Percentiles rank a stretch among this genome's conserved stretches.
Evolutionary conservation across 129 eudicot species (phyloP).

Genomic region (Tagetes patula): DNA sequence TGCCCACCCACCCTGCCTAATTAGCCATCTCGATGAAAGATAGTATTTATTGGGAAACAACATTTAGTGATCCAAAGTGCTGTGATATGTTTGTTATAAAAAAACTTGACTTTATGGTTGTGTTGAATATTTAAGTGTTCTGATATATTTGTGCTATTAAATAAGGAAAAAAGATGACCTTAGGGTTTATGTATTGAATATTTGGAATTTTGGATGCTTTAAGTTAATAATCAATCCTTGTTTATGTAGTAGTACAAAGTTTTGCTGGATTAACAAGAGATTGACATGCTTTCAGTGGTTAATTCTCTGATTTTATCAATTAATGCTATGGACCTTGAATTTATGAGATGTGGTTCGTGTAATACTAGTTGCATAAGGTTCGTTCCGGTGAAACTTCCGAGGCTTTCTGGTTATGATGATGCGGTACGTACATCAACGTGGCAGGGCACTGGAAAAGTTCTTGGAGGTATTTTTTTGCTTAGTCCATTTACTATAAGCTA

Average conservation of each 20-base stretch:
- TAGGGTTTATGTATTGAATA: not conserved
- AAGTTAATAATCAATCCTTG: conserved; percentile 4
- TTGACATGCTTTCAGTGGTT: conserved; percentile 61
- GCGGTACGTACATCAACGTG: conserved; percentile 77
- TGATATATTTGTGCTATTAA: too few relatives aligned
- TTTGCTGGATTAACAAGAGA: conserved; percentile 63
- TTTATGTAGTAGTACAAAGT: conserved; percentile 53
- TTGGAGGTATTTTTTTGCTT: conserved; percentile 62
- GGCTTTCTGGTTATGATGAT: conserved; percentile 84
- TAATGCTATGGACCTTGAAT: conserved; percentile 52
- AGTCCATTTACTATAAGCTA: not conserved
- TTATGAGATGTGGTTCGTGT: conserved; percentile 61
- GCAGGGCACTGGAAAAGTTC: conserved; percentile 80
- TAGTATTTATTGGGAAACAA: not conserved
- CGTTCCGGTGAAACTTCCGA: conserved; percentile 66
- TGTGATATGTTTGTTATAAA: not conserved
- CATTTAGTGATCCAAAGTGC: not conserved
- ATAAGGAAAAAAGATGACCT: not conserved
- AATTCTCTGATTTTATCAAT: conserved; percentile 66
- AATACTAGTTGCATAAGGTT: conserved; percentile 80
- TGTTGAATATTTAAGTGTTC: too few relatives aligned
- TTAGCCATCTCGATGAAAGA: not conserved
- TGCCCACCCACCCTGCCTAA: not conserved
- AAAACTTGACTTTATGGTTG: too few relatives aligned
- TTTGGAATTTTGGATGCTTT: conserved; percentile 5